These are phyloP conservation scores for Jackrogersella multiformis DNA, from an alignment of 495 filamentous ascomycete genomes.

Conservation along the genomic window DNA sequence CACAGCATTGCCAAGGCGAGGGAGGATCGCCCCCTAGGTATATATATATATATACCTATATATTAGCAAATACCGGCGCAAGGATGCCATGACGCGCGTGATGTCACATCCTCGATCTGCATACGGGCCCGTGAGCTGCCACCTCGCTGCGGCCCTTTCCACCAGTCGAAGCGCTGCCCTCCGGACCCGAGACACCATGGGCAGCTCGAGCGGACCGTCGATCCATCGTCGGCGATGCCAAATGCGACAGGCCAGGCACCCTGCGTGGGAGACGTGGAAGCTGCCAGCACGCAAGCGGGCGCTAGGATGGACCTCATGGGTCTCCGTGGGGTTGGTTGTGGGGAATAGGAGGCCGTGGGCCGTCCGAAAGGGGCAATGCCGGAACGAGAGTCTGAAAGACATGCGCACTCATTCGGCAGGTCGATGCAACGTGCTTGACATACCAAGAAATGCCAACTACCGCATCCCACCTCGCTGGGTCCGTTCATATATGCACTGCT, in stretches of 20 bases:
- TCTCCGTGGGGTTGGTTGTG: slow-evolving; percentile 31
- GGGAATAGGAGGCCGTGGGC: slow-evolving; percentile 21
- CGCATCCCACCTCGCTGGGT: slow-evolving; percentile 33
- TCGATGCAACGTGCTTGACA: slow-evolving; percentile 20
- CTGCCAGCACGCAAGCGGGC: slow-evolving; percentile 7
- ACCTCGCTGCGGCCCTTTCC: slow-evolving; percentile 12
- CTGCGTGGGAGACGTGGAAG: slow-evolving; percentile 1
- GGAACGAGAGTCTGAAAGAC: slow-evolving; percentile 35
- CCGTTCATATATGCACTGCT: slow-evolving; percentile 12
- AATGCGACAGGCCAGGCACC: slow-evolving; percentile 17
- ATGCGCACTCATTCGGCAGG: slow-evolving; percentile 28
- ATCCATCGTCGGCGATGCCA: slow-evolving; percentile 38
- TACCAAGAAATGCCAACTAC: slow-evolving; percentile 34
- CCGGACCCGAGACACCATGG: slow-evolving; percentile 11
- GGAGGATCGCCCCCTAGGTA: slow-evolving; percentile 26
- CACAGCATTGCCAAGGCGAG: slow-evolving; percentile 12
- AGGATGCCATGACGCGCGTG: slow-evolving; percentile 17
- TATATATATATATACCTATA: too few species aligned
- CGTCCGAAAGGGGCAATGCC: slow-evolving; percentile 42
- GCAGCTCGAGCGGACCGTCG: slow-evolving; percentile 34
- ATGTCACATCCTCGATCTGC: slow-evolving; percentile 15
- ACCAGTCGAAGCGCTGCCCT: slow-evolving; percentile 19
- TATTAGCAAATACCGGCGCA: slow-evolving; percentile 25
- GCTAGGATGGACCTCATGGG: slow-evolving; percentile 19
- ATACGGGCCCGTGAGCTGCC: slow-evolving; percentile 1